Percentiles rank a stretch among this genome's conserved stretches.
Evolutionary conservation across 345 rosid genomes (phyloP).

Genomic region (Mangifera indica): DNA sequence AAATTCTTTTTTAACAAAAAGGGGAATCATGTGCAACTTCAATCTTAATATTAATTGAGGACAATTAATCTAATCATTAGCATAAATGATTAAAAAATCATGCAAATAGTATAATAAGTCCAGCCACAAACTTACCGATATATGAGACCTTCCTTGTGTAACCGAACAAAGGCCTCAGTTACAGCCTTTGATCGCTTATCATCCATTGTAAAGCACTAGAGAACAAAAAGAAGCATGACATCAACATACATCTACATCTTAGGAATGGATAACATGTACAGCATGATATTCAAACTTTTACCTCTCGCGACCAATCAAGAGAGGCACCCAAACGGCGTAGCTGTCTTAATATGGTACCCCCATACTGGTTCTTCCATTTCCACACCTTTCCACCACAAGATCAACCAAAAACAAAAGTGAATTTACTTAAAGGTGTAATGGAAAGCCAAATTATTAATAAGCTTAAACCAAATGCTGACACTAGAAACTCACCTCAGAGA

Average conservation of each 20-base stretch:
- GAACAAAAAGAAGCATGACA: conserved; percentile 1
- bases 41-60: neutral
- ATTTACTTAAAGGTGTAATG: neutral
- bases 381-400: conserved; percentile 58
- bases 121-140: conserved; percentile 56
- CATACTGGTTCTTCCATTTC: conserved; percentile 85
- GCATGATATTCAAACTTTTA: conserved; percentile 21
- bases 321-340: conserved; percentile 83
- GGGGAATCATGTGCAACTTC: neutral
- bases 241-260: conserved; percentile 7
- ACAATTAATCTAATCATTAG: conserved; percentile 10
- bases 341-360: conserved; percentile 73
- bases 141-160: conserved; percentile 74
- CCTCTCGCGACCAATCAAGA: conserved; percentile 99
- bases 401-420: conserved; percentile 15
- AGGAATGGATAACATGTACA: neutral
- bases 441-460: conserved; percentile 9
- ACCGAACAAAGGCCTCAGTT: conserved; percentile 73
- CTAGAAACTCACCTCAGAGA: conserved; percentile 62
- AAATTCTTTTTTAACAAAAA: neutral
- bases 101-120: neutral
- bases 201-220: conserved; percentile 95
- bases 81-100: neutral
- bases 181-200: conserved; percentile 88
- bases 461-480: conserved; percentile 15